phyloP scores from a whole-genome alignment of 1,284 basidiomycete species.

The Austropuccinia psidii region DNA sequence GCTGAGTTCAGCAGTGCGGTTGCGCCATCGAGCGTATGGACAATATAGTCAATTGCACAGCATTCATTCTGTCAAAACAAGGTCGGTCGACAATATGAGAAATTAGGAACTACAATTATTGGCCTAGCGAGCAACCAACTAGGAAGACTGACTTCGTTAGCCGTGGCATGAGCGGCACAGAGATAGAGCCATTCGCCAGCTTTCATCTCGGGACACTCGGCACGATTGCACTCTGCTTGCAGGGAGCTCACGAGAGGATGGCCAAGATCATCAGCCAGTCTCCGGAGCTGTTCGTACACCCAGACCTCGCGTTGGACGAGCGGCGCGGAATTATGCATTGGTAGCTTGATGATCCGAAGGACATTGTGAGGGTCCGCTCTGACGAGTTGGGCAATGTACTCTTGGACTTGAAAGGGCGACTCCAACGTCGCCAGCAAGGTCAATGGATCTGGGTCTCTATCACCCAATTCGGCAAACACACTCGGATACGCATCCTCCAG shows the following conservation, averaged over 20 bases:
- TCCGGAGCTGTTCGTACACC: constrained; percentile 88
- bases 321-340: constrained; percentile 46
- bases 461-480: constrained; percentile 31
- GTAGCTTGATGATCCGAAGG: constrained; percentile 67
- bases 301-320: constrained; percentile 66
- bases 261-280: constrained; percentile 82
- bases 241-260: constrained; percentile 79
- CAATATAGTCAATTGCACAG: constrained; percentile 93
- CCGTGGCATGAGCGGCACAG: constrained; percentile 69
- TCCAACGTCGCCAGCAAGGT: constrained; percentile 54
- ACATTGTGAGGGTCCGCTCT: constrained; percentile 79
- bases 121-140: constrained; percentile 57
- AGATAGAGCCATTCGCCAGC: constrained; percentile 94
- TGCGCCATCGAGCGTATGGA: constrained; percentile 88
- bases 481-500: constrained; percentile 32
- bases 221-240: constrained; percentile 71
- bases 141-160: constrained; percentile 54
- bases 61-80: constrained; percentile 59
- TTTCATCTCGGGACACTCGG: constrained; percentile 89
- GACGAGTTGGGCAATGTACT: constrained; percentile 83
- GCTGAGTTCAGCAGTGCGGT: constrained; percentile 87
- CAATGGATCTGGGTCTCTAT: constrained; percentile 39
- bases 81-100: background rate
- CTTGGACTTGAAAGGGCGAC: constrained; percentile 87
- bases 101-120: constrained; percentile 19